Conservation (phyloP, 106 monocot genomes). For the Acorus gramineus region DNA sequence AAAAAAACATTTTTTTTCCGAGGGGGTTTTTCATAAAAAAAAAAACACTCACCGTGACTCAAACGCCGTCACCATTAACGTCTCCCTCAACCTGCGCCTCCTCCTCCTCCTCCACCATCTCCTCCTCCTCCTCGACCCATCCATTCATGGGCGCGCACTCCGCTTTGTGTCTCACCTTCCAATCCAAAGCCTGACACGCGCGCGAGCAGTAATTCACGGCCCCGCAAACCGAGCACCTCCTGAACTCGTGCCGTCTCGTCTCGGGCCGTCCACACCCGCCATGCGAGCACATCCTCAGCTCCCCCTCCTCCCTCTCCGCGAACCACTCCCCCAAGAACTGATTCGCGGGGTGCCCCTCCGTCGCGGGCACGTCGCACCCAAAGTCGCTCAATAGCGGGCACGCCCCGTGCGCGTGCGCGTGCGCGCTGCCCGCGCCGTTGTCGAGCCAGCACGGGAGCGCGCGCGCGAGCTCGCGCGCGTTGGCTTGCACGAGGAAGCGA, state of each 20-base stretch:
- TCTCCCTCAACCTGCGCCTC: too few species aligned
- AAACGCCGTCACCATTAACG: too few species aligned
- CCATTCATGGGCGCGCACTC: constrained; percentile 30
- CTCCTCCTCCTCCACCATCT: too few species aligned
- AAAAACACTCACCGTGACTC: too few species aligned
- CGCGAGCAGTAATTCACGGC: constrained; percentile 55
- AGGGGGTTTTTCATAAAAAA: too few species aligned
- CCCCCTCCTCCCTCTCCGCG: constrained; percentile 7
- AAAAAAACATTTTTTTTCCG: too few species aligned
- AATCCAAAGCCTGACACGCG: constrained; percentile 58
- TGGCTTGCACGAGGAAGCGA: constrained; percentile 45
- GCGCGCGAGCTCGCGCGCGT: constrained; percentile 27
- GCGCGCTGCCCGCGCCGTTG: too few species aligned
- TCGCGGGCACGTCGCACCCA: constrained; percentile 34
- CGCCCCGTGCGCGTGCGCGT: background rate
- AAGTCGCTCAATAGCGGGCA: constrained; percentile 38
- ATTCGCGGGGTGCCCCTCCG: constrained; percentile 56
- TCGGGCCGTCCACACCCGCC: constrained; percentile 45
- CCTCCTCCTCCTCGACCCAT: constrained; percentile 3
- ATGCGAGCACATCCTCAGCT: constrained; percentile 43
- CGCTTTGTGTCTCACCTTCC: constrained; percentile 37
- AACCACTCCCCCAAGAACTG: constrained; percentile 71
- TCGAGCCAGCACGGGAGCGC: background rate
- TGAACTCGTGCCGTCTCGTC: constrained; percentile 60
- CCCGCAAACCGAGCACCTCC: constrained; percentile 56